A percentile compares a stretch with the other conserved stretches of the same genome.
Conservation (phyloP, 257 asterid species). For the Scutellaria baicalensis region DNA sequence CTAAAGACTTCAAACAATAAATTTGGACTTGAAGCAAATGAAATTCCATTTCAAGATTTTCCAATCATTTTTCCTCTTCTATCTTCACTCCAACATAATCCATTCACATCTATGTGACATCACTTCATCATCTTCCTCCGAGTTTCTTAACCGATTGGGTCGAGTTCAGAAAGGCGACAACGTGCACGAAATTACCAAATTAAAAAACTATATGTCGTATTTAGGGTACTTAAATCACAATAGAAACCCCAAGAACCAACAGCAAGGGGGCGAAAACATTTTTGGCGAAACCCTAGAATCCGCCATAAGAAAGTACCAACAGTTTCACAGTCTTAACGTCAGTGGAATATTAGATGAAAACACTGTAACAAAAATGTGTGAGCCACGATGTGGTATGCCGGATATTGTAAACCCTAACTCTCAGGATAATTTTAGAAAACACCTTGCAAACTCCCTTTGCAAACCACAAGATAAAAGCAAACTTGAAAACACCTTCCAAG, state of each 20-base stretch:
- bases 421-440: too few species aligned
- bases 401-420: not conserved
- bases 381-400: conserved; percentile 5
- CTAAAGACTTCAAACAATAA: not conserved
- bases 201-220: not conserved
- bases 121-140: not conserved
- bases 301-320: conserved; percentile 7
- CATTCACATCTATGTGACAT: not conserved
- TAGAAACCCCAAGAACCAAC: not conserved
- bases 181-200: not conserved
- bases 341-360: not conserved
- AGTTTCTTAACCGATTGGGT: not conserved
- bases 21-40: not conserved
- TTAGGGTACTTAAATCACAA: not conserved
- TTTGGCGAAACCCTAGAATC: not conserved
- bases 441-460: too few species aligned
- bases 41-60: not conserved
- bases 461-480: too few species aligned
- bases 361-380: not conserved
- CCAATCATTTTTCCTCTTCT: not conserved
- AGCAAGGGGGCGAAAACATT: not conserved
- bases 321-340: not conserved
- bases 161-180: not conserved
- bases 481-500: too few species aligned
- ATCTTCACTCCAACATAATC: not conserved